Conservation (phyloP, 2,329 filamentous ascomycete species). For the Diplodia sapinea region DNA sequence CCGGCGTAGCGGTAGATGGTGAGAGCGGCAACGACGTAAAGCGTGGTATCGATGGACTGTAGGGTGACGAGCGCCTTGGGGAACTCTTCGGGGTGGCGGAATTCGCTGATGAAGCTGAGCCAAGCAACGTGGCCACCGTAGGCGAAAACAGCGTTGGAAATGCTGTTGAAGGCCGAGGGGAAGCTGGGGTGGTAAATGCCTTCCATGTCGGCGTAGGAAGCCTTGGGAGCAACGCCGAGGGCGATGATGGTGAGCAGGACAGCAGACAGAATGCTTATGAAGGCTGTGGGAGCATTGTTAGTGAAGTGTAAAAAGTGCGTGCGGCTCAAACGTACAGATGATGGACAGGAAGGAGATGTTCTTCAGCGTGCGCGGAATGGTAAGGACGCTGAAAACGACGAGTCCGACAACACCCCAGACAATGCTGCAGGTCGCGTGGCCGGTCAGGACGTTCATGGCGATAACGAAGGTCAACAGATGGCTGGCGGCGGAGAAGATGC, state of each 20-base stretch:
- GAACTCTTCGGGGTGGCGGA: slow-evolving; percentile 67
- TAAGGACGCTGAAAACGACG: slow-evolving; percentile 63
- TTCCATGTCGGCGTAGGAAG: slow-evolving; percentile 39
- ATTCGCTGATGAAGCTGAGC: slow-evolving; percentile 71
- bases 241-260: slow-evolving; percentile 73
- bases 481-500: slow-evolving; percentile 69
- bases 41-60: slow-evolving; percentile 60
- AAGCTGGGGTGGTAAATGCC: slow-evolving; percentile 56
- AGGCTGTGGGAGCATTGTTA: slow-evolving; percentile 51
- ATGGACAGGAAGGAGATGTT: slow-evolving; percentile 68
- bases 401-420: slow-evolving; percentile 67
- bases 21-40: slow-evolving; percentile 72
- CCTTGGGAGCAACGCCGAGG: slow-evolving; percentile 59
- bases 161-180: slow-evolving; percentile 65
- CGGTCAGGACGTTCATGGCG: slow-evolving; percentile 69
- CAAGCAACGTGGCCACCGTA: slow-evolving; percentile 68
- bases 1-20: slow-evolving; percentile 74
- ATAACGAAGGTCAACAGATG: slow-evolving; percentile 74
- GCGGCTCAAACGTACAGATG: slow-evolving; percentile 50
- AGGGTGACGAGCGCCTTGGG: slow-evolving; percentile 64
- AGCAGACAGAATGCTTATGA: slow-evolving; percentile 68
- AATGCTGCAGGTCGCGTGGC: slow-evolving; percentile 67
- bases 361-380: slow-evolving; percentile 66
- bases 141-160: slow-evolving; percentile 42
- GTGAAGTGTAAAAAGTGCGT: neutral